Base-by-base conservation (phyloP, 2,329 filamentous ascomycete species). In the Talaromyces sp. region DNA sequence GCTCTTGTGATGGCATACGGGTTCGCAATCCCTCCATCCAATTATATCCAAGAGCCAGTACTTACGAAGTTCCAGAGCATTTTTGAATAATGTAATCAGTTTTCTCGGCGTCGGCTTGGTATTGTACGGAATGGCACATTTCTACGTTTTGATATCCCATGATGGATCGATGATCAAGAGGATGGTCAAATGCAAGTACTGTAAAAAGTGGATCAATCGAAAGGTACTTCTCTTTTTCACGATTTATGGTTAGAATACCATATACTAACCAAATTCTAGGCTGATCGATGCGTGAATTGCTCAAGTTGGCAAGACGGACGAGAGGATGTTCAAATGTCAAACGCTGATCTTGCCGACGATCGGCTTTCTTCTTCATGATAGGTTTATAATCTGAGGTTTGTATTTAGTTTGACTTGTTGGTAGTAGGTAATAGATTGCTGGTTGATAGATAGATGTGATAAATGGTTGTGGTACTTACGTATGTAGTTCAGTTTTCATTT, bases 1-100 rank as follows among this genome's bases (percentile, higher is more conserved):
- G 89, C 89, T 1, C 83, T 91, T 0, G 83, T 91, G 21, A 80
- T 90, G 77, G 86, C 88, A 0, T 91, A 89, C 64, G 89, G 88
- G 81, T 87, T 68, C 55, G 80, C 11, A 9, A 13, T n/a, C 72
- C 56, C 32, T n/a, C 10, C 53, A 17, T 19, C 43, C 3, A 35
- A 32, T 31, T 11, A 13, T n/a, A 59, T 55, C 51, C 57, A 14
- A n/a, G 9, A 49, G 27, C 31, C 17, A 21, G 8, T 52, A n/a
- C 27, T 52, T 4, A 52, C 19, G 14, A 14, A 2, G 8, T 59
- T n/a, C 24, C 38, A 62, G 56, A 10, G 24, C 58, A 2, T 62
- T 63, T 35, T 46, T 62, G 14, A 62, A 62, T 21, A 56, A 63
- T 14, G 49, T 59, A 1, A 58, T 56, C 13, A 52, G 50, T 31